Percentiles rank a stretch among this genome's conserved stretches.
Conservation (phyloP, 805 yeast genomes). For the Yarrowia sp. region DNA sequence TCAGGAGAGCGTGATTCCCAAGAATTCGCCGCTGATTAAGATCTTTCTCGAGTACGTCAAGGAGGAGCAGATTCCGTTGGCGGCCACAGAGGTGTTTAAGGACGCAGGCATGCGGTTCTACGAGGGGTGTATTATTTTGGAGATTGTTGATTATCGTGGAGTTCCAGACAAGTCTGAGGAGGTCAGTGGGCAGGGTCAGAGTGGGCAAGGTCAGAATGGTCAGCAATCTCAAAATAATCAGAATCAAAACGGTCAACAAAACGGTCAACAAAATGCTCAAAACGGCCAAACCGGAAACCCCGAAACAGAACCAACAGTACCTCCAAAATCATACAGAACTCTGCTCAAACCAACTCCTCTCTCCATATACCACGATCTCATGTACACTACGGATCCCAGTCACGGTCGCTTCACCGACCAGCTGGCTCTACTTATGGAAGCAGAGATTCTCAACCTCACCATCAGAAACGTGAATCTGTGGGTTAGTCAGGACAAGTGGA, state of each 20-base stretch:
- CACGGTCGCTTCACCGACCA: slow-evolving; percentile 66
- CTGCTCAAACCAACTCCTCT: slow-evolving; percentile 75
- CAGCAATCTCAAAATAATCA: background rate
- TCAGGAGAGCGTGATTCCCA: slow-evolving; percentile 83
- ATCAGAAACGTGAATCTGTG: slow-evolving; percentile 72
- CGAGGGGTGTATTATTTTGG: slow-evolving; percentile 85
- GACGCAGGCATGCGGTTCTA: slow-evolving; percentile 82
- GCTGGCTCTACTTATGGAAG: slow-evolving; percentile 75
- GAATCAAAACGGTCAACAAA: background rate
- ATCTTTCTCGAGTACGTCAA: slow-evolving; percentile 74
- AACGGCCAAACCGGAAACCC: background rate
- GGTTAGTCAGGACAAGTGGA: slow-evolving; percentile 45
- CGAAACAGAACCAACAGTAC: slow-evolving; percentile 33
- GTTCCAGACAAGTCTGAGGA: slow-evolving; percentile 9
- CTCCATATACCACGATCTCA: slow-evolving; percentile 78
- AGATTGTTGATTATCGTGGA: slow-evolving; percentile 77
- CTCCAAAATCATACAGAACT: slow-evolving; percentile 74
- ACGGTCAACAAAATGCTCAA: too few relatives aligned
- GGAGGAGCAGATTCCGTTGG: slow-evolving; percentile 79
- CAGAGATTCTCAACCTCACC: slow-evolving; percentile 78
- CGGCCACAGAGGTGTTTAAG: slow-evolving; percentile 81
- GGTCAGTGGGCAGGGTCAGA: background rate
- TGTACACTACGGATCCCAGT: slow-evolving; percentile 78
- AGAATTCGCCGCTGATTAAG: slow-evolving; percentile 69
- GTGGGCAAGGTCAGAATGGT: background rate